Percentiles rank a stretch among this genome's conserved stretches.
Evolutionary conservation across 2,329 filamentous ascomycete species (phyloP).

Genomic region (Fusarium xyrophilum): DNA sequence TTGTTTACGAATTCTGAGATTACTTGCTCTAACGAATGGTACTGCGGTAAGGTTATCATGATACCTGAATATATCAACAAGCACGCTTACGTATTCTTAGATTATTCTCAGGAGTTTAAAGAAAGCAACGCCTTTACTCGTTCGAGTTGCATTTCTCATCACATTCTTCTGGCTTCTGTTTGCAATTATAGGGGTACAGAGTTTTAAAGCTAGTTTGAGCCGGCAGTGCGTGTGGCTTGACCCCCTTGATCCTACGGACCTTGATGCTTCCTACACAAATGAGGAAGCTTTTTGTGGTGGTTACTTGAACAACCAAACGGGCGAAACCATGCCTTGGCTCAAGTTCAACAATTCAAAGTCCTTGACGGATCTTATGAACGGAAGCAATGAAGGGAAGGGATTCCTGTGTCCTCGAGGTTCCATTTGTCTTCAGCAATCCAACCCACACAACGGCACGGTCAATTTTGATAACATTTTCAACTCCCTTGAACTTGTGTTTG

Average conservation of each 20-base stretch:
- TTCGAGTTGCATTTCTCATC: constrained; percentile 93
- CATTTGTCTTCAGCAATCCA: constrained; percentile 78
- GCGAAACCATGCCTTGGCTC: constrained; percentile 71
- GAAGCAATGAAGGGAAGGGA: constrained; percentile 71
- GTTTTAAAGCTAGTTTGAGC: constrained; percentile 84
- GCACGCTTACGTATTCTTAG: constrained; percentile 49
- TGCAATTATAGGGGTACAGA: constrained; percentile 95
- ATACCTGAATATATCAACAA: neutral
- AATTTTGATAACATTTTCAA: constrained; percentile 95
- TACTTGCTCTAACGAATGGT: constrained; percentile 91
- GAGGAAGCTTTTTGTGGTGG: constrained; percentile 85
- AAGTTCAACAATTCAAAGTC: constrained; percentile 48
- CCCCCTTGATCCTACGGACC: constrained; percentile 62
- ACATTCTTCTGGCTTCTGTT: constrained; percentile 98
- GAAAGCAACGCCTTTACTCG: constrained; percentile 87
- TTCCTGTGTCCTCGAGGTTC: constrained; percentile 87
- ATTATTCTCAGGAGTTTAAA: constrained; percentile 95
- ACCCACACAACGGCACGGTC: constrained; percentile 83
- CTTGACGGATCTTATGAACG: constrained; percentile 57
- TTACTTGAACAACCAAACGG: constrained; percentile 68
- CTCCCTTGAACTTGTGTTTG: constrained; percentile 92
- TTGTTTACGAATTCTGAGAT: constrained; percentile 87
- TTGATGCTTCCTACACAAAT: constrained; percentile 66
- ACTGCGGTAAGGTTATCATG: constrained; percentile 71
- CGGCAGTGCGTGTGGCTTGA: constrained; percentile 82